These are phyloP conservation scores for Phytophthora ohioensis DNA, from an alignment of 352 stramenopile species.

Conservation along the genomic window DNA sequence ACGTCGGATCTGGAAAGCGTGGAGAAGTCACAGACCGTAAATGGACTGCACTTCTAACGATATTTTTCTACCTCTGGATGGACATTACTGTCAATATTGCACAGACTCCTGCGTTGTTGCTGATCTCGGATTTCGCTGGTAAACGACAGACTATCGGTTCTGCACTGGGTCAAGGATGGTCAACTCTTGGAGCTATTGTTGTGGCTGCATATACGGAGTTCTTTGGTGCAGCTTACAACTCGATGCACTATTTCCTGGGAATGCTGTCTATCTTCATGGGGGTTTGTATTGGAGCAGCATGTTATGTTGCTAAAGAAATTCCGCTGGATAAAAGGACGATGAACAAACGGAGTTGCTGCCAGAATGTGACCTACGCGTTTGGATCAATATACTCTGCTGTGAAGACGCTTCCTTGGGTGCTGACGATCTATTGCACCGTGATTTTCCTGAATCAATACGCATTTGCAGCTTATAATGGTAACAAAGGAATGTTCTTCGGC, in stretches of 20 bases:
- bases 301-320: constrained; percentile 42
- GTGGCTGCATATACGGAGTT: constrained; percentile 60
- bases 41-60: constrained; percentile 58
- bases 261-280: constrained; percentile 61
- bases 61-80: constrained; percentile 77
- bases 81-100: constrained; percentile 69
- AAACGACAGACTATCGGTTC: constrained; percentile 58
- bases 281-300: constrained; percentile 40
- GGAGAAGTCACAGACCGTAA: constrained; percentile 46
- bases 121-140: constrained; percentile 68
- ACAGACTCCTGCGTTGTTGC: constrained; percentile 49
- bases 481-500: constrained; percentile 73
- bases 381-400: constrained; percentile 41
- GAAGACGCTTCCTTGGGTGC: constrained; percentile 26
- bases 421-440: constrained; percentile 43
- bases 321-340: constrained; percentile 31
- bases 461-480: constrained; percentile 65
- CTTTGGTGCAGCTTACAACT: constrained; percentile 58
- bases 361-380: constrained; percentile 37
- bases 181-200: constrained; percentile 54
- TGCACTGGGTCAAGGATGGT: constrained; percentile 55
- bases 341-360: constrained; percentile 21
- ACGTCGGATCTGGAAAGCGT: constrained; percentile 39
- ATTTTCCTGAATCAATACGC: constrained; percentile 64
- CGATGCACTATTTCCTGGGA: constrained; percentile 57